Evolutionary conservation across 208 protist genomes (phyloP), one percentile per base, ranked within the genome.

Genomic region (Zelonia costaricensis): DNA sequence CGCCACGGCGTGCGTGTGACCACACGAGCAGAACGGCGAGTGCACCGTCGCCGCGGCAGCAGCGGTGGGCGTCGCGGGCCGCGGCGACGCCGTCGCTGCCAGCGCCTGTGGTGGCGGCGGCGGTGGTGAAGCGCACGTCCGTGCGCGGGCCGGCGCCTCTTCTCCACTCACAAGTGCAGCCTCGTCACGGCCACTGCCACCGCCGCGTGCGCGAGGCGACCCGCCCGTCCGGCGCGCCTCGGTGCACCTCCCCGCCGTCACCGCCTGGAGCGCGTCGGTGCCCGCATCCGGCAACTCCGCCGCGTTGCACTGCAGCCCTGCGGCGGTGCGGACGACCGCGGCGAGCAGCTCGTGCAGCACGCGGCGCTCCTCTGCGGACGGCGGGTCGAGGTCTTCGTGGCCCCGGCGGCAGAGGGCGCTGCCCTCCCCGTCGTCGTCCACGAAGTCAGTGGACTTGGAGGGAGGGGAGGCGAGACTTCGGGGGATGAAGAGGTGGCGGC

Each of bases 341-440:
- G 62, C 33, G 16, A 69, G 52, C 23, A 60, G n/a, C 33, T 69
- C 62, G 44, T 69, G 62, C 53, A 69, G 25, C 30, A 42, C 62
- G 3, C 35, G 62, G 0, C 10, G 31, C 52, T 69, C 62, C 62
- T 69, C 62, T 7, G 51, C 44, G 3, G 36, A 54, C 2, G 45
- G 53, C n/a, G 20, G 35, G 3, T 54, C 52, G 1, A 39, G 1
- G 3, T 56, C 51, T 7, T 38, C 33, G 33, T 10, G 33, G 8
- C 5, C 8, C 33, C 4, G 12, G 12, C 10, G 16, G 46, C 16
- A 35, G 12, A n/a, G 28, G 48, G 10, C 27, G 48, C 46, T 30
- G 38, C 45, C 16, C 8, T 23, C 1, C 43, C 4, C 15, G 23
- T 44, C 53, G 18, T 38, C 27, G 13, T 9, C 25, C 15, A 20